These are phyloP conservation scores for Dioszegia hungarica DNA, from an alignment of 768 basidiomycete species.

Conservation along the genomic window DNA sequence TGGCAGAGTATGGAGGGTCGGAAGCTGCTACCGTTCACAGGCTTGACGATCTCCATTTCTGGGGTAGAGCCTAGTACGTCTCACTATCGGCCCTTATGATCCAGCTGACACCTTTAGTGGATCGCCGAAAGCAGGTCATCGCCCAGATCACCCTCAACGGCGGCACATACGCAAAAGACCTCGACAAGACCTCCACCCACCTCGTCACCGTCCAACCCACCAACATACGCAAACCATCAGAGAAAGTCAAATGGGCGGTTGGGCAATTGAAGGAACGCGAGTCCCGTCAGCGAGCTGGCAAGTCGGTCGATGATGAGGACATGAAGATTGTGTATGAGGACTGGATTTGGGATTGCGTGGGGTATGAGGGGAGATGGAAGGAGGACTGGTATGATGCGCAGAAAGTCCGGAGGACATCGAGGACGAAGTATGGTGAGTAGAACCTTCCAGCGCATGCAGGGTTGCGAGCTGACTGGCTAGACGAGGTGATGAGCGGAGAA, in stretches of 20 bases:
- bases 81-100: neutral
- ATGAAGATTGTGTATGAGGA: slow-evolving; percentile 87
- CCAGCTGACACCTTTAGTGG: slow-evolving; percentile 39
- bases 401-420: slow-evolving; percentile 25
- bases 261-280: slow-evolving; percentile 24
- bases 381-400: slow-evolving; percentile 45
- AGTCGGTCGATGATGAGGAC: slow-evolving; percentile 54
- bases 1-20: slow-evolving; percentile 59
- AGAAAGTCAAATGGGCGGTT: slow-evolving; percentile 58
- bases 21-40: slow-evolving; percentile 69
- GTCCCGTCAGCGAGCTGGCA: slow-evolving; percentile 14
- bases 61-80: slow-evolving; percentile 61
- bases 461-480: slow-evolving; percentile 4
- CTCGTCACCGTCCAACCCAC: slow-evolving; percentile 64
- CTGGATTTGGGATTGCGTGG: slow-evolving; percentile 91
- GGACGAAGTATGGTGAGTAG: slow-evolving; percentile 26
- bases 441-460: neutral
- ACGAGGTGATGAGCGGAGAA: slow-evolving; percentile 32
- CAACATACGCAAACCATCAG: slow-evolving; percentile 52
- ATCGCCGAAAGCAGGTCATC: slow-evolving; percentile 61
- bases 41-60: slow-evolving; percentile 66
- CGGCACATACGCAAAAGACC: slow-evolving; percentile 67
- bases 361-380: slow-evolving; percentile 59
- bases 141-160: slow-evolving; percentile 59
- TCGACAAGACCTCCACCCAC: slow-evolving; percentile 79